Base-by-base conservation (phyloP, 164 flowering plant species). In the Paratinospora sagittata region DNA sequence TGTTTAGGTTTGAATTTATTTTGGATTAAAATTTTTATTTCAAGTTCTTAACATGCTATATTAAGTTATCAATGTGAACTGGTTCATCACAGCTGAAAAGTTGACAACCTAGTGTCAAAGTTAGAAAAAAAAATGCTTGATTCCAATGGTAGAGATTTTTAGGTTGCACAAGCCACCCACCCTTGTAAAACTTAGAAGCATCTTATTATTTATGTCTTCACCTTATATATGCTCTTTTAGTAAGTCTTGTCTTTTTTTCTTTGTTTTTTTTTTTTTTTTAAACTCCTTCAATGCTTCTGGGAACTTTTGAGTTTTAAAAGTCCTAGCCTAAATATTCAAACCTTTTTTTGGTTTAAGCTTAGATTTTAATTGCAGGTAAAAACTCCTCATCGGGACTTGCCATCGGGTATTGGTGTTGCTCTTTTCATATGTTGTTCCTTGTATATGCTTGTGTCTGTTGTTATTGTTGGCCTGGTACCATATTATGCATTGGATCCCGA, bases 401-500 rank as follows among this genome's bases (percentile, higher is more conserved):
- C 99, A 37, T 72, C 89, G 70, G 99, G 99, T 37, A 95, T 95
- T 36, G 98, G 88, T 8, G 34, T 81, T 70, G 82, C 99, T 68
- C 73, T 95, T 21, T 87, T 88, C 34, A 76, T 95, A 47, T 95
- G 98, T 71, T 91, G 98, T 79, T 66, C 79, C 36, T 76, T 95
- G 71, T 95, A 95, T 75, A 93, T 95, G 99, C 80, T 95, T 83
- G 98, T 95, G 27, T 92, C 97, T 52, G 74, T 86, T 76, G 93
- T 95, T 57, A 82, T 93, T 76, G 97, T 93, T 76, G 99, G 99
- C 74, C 77, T 95, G 47, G 97, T 95, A 23, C 99, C 99, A 17
- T 95, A 87, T 73, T 88, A 86, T 79, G 87, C 86, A 21, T 78
- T 95, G 97, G 98, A 95, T 81, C 96, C 96, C 45, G 99, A 95